Base-by-base conservation (phyloP, 371 early-diverging fungal genomes). In the Dinochytrium kinnereticum region DNA sequence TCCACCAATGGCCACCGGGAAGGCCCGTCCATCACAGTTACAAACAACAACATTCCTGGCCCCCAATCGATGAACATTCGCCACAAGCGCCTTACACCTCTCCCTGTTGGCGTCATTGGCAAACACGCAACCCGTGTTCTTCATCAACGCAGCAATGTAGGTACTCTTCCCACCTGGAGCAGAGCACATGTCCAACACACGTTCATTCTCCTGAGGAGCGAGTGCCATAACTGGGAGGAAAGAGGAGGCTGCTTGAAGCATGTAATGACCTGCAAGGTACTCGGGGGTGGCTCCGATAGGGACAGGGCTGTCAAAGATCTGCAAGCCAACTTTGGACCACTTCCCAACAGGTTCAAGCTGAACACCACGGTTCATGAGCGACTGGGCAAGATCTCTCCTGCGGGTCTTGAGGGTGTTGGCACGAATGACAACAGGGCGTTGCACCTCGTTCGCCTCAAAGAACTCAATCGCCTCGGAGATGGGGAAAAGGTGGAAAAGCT, bases 121-220 rank as follows among this genome's bases (percentile, higher is more conserved):
- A 82, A 97, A 96, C 13, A 99, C 90, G 83, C 93, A 87, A 53
- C 99, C 99, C 17, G 99, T 98, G 86, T 99, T 99, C 85, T 98
- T 95, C 90, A 97, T 92, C 64, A 99, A 80, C 1, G 98, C 95
- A 19, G 98, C 84, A 68, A 96, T 95, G 80, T 97, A 94, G 0
- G 97, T 96, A 21, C 96, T 94, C 82, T 99, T 99, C 78, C 99
- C 99, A 69, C 99, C 99, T 5, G 99, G 99, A n/a, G 99, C 98
- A 34, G 98, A 93, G 70, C 97, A 96, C 99, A 99, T 98, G 85
- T 99, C 99, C 37, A 99, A 86, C n/a, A 99, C 90, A 64, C 92
- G 89, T 75, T 98, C 96, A 76, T 94, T 88, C 67, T 94, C 95
- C 81, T 94, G 92, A 44, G 98, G 97, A 17, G 95, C 97, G 31